Base-by-base conservation (phyloP, 768 basidiomycete genomes). In the Trametes cubensis region DNA sequence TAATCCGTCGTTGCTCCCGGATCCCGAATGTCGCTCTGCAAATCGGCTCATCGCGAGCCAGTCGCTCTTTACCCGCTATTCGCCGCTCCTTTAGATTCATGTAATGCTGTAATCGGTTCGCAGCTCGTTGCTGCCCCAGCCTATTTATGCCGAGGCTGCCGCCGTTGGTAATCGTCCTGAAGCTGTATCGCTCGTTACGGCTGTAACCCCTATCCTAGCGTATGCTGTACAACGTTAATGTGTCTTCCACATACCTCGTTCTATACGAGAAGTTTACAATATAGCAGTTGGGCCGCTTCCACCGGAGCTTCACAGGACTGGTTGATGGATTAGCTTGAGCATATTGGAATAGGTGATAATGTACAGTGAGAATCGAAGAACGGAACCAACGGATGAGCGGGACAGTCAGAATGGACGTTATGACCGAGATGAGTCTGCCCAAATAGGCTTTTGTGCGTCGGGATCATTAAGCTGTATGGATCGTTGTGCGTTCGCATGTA, bases 361-460 rank as follows among this genome's bases (percentile, higher is more conserved):
- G 52, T 62, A 62, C 49, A 62, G n/a, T 30, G 20, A 38, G 14
- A 47, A 20, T 14, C 11, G 47, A 28, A 39, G 6, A 17, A 28
- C 13, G 28, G 46, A 13, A 17, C 34, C 34, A 34, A 34, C 34
- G 23, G 25, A 21, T 26, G 41, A 17, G 11, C 7, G 20, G 2
- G 26, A 45, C 20, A 39, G 28, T 14, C 25, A 39, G 2, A 18
- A 11, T 7, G 17, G 39, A 17, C 18, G 56, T 52, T 54, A 64
- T 62, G 66, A 64, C 28, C 49, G 61, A 41, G 61, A 58, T 13
- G 62, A 23, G 58, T 72, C 71, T 21, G 74, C 75, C 76, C 76
- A 77, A 2, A 75, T 66, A 38, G 76, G 76, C 55, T 76, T 76
- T 63, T 71, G 66, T 14, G 74, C 66, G 50, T 77, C 75, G 1